Conservation (phyloP, 768 basidiomycete genomes). For the Galerina marginata region DNA sequence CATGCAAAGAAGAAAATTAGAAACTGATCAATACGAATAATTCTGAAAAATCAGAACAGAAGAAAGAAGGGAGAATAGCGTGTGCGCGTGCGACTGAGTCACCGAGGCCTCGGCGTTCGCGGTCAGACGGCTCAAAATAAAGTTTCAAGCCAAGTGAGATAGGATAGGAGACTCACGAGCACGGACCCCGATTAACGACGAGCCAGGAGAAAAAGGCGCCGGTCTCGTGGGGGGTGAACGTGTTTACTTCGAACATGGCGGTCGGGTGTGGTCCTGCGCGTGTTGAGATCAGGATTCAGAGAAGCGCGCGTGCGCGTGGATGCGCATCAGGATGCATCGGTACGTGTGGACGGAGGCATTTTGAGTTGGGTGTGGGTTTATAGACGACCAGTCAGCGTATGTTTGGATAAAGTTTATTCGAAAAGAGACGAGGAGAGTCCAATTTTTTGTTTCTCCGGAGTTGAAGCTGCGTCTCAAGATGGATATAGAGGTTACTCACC, state of each 20-base stretch:
- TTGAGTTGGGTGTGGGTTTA: background rate
- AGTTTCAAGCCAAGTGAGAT: background rate
- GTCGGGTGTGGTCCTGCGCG: conserved; percentile 65
- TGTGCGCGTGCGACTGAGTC: too few species aligned
- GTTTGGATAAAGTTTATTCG: too few species aligned
- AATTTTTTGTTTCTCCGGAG: too few species aligned
- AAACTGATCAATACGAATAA: background rate
- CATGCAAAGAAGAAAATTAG: background rate
- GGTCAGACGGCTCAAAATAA: too few species aligned
- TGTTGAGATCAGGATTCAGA: background rate
- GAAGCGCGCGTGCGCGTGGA: background rate
- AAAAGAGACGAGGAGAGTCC: too few species aligned
- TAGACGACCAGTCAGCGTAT: background rate
- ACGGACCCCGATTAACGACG: conserved; percentile 69
- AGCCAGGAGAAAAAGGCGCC: conserved; percentile 74
- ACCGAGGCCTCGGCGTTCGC: too few species aligned
- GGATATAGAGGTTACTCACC: conserved; percentile 42
- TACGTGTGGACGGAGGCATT: too few species aligned
- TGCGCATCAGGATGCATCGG: too few species aligned
- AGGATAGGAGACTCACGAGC: conserved; percentile 55
- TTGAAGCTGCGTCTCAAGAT: background rate
- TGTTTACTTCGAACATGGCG: conserved; percentile 76
- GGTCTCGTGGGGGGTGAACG: conserved; percentile 68
- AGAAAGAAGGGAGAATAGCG: too few species aligned
- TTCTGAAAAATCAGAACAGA: too few species aligned